Conservation (phyloP, 768 basidiomycete species). For the Lyophyllum semitale region DNA sequence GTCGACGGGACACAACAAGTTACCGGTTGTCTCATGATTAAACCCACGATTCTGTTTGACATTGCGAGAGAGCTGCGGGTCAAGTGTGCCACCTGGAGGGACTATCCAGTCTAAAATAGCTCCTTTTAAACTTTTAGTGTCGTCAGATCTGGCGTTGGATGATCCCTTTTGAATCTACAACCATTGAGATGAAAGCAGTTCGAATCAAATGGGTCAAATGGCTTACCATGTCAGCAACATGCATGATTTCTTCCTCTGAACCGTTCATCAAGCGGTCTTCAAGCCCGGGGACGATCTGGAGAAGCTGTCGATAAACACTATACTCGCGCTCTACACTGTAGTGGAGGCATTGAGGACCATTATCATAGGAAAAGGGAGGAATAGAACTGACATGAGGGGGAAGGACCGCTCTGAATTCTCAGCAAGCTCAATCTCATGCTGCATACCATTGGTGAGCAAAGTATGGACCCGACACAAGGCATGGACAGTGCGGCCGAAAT, state of each 20-base stretch:
- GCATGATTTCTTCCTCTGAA: conserved; percentile 18
- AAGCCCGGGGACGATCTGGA: conserved; percentile 4
- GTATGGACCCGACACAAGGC: conserved; percentile 15
- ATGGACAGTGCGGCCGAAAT: conserved; percentile 20
- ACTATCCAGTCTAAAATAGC: conserved; percentile 26
- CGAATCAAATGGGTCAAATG: background rate
- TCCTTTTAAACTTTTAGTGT: conserved; percentile 13
- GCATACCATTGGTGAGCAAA: conserved; percentile 19
- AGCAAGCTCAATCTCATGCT: background rate
- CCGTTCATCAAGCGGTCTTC: conserved; percentile 14
- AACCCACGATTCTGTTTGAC: conserved; percentile 11
- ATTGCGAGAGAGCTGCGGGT: conserved; percentile 9
- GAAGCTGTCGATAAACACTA: background rate
- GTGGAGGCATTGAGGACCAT: background rate
- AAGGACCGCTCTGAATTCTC: background rate
- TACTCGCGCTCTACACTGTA: background rate
- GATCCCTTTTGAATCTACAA: conserved; percentile 26
- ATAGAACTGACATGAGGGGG: background rate
- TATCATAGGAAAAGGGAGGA: background rate
- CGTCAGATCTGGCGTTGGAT: conserved; percentile 16
- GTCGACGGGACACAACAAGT: conserved; percentile 14
- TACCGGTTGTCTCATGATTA: conserved; percentile 15
- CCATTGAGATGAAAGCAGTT: background rate
- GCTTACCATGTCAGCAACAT: conserved; percentile 20
- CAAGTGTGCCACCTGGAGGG: conserved; percentile 13